Evolutionary conservation across 202 grass and related monocot genomes (phyloP).

Genomic region (Zoysia matrella): DNA sequence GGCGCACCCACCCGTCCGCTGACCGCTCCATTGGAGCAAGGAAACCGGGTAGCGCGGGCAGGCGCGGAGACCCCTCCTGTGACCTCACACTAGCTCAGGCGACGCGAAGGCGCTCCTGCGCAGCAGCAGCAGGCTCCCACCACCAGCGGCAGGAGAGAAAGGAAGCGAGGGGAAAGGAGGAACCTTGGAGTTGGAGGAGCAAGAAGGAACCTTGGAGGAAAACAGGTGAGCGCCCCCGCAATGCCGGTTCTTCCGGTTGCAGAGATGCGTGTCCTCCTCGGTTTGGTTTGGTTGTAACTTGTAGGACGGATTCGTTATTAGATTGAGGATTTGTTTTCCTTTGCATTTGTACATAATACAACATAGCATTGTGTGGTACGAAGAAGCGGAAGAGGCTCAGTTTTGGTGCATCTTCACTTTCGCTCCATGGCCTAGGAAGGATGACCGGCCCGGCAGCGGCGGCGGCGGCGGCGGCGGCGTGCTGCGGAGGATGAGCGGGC

Average conservation of each 20-base stretch:
- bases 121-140: neutral
- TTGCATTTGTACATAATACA: neutral
- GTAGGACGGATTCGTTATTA: neutral
- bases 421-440: neutral
- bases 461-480: constrained; percentile 45
- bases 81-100: no score
- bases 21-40: constrained; percentile 16
- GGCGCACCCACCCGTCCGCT: constrained; percentile 1
- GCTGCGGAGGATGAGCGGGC: constrained; percentile 81
- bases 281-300: neutral
- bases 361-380: neutral
- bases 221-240: constrained; percentile 27
- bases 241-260: neutral
- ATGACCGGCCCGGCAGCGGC: constrained; percentile 69
- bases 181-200: neutral
- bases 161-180: neutral
- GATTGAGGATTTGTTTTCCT: neutral
- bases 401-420: neutral
- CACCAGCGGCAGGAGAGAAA: neutral
- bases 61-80: no score
- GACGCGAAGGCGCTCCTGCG: neutral
- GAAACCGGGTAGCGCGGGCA: constrained; percentile 28
- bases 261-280: neutral
- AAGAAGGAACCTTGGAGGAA: constrained; percentile 7
- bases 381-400: neutral